Evolutionary conservation across 2,329 filamentous ascomycete species (phyloP).

Genomic region (Cryphonectria parasitica): DNA sequence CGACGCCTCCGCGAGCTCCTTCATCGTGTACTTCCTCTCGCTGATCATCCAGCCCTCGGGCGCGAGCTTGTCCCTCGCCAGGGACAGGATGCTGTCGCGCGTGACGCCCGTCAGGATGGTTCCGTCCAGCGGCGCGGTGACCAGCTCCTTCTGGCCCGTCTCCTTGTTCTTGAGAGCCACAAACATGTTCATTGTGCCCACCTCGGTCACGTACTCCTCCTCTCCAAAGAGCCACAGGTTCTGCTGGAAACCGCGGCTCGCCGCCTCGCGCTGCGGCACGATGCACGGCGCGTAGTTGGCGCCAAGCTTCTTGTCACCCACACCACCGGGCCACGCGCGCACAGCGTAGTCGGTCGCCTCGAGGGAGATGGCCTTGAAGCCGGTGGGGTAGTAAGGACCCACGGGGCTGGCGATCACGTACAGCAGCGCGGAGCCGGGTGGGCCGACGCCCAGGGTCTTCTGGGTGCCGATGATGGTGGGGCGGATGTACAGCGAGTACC

Average conservation of each 20-base stretch:
- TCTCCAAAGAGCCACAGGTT: conserved; percentile 98
- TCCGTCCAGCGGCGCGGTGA: conserved; percentile 95
- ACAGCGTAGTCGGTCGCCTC: conserved; percentile 97
- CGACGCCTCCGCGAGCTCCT: conserved; percentile 78
- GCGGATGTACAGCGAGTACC: conserved; percentile 93
- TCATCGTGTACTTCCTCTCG: conserved; percentile 93
- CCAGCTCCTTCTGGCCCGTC: conserved; percentile 86
- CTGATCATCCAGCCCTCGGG: conserved; percentile 86
- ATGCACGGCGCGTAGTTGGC: conserved; percentile 99
- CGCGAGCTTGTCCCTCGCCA: conserved; percentile 80
- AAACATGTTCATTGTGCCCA: conserved; percentile 99
- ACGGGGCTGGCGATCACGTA: conserved; percentile 97
- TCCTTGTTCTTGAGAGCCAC: conserved; percentile 81
- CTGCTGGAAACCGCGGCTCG: conserved; percentile 91
- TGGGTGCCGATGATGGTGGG: conserved; percentile 98
- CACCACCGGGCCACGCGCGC: conserved; percentile 95
- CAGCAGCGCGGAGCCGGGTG: conserved; percentile 89
- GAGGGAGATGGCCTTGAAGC: conserved; percentile 94
- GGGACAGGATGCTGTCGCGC: conserved; percentile 83
- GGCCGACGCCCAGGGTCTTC: conserved; percentile 86
- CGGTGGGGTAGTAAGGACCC: conserved; percentile 96
- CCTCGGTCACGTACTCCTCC: conserved; percentile 94
- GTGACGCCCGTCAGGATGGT: conserved; percentile 97
- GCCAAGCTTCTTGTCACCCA: conserved; percentile 97
- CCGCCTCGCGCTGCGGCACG: conserved; percentile 91